Conservation (phyloP, 1,139 yeast species). For the Scheffersomyces stambukii region DNA sequence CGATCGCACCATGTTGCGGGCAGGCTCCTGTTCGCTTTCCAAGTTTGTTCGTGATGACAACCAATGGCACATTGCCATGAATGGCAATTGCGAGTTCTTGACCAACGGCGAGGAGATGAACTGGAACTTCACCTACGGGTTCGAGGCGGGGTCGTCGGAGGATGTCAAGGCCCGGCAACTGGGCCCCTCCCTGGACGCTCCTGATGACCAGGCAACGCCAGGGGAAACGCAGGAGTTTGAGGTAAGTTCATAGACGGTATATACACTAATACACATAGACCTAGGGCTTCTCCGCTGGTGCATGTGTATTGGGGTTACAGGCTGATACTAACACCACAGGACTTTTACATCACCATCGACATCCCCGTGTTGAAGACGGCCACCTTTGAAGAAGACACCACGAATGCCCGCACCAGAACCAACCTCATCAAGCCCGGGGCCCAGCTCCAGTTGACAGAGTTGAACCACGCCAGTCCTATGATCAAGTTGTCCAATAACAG, state of each 20-base stretch:
- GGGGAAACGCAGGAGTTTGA: slow-evolving; percentile 34
- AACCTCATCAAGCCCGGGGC: slow-evolving; percentile 37
- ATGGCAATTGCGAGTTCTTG: slow-evolving; percentile 67
- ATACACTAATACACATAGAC: slow-evolving; percentile 2
- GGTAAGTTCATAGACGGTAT: slow-evolving; percentile 24
- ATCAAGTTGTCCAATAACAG: slow-evolving; percentile 35
- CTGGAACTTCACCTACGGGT: slow-evolving; percentile 69
- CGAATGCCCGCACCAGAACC: slow-evolving; percentile 9
- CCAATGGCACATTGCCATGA: slow-evolving; percentile 54
- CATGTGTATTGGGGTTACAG: slow-evolving; percentile 2
- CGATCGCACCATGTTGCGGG: slow-evolving; percentile 35
- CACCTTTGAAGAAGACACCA: slow-evolving; percentile 7
- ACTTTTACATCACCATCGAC: slow-evolving; percentile 40
- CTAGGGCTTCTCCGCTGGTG: slow-evolving; percentile 1
- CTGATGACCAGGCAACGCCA: no score
- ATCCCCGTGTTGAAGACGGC: slow-evolving; percentile 26
- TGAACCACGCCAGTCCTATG: slow-evolving; percentile 31
- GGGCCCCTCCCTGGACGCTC: no score
- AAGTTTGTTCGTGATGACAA: slow-evolving; percentile 20
- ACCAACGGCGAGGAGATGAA: slow-evolving; percentile 85
- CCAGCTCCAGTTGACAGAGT: slow-evolving; percentile 37
- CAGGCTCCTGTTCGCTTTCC: slow-evolving; percentile 46
- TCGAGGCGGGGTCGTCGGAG: slow-evolving; percentile 77
- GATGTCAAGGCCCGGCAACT: slow-evolving; percentile 49
- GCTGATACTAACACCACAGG: slow-evolving; percentile 17